phyloP scores from a whole-genome alignment of 306 rosid species.

The Canavalia gladiata region DNA sequence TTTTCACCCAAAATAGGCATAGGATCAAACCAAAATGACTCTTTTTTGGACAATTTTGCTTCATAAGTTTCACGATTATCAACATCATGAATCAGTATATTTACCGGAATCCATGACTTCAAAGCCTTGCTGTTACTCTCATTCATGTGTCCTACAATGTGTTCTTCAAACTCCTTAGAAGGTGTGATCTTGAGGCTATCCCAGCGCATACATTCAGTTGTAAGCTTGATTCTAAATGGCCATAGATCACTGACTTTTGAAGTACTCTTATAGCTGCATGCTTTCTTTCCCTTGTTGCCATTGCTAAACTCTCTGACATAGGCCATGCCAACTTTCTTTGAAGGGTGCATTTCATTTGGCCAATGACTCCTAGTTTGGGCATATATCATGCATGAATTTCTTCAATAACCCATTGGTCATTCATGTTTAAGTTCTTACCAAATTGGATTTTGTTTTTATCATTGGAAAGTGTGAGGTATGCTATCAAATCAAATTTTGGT shows the following conservation, averaged over 20 bases:
- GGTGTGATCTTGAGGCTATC: conserved; percentile 61
- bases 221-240: conserved; percentile 62
- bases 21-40: conserved; percentile 64
- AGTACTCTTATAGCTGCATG: background rate
- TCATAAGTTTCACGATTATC: conserved; percentile 62
- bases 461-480: conserved; percentile 35
- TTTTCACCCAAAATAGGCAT: conserved; percentile 57
- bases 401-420: conserved; percentile 10
- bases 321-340: conserved; percentile 35
- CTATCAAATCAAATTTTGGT: conserved; percentile 4
- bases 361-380: background rate
- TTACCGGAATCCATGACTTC: conserved; percentile 59
- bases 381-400: conserved; percentile 38
- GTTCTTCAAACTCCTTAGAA: conserved; percentile 59
- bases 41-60: conserved; percentile 59
- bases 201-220: conserved; percentile 49
- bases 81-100: conserved; percentile 56
- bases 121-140: conserved; percentile 50
- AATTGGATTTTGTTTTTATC: conserved; percentile 24
- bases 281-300: conserved; percentile 18
- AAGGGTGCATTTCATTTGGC: conserved; percentile 15
- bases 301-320: conserved; percentile 5
- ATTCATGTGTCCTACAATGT: conserved; percentile 53
- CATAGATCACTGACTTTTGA: conserved; percentile 40
- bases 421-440: conserved; percentile 50